Conservation (phyloP, 805 yeast genomes). For the Schizosaccharomyces lindneri region DNA sequence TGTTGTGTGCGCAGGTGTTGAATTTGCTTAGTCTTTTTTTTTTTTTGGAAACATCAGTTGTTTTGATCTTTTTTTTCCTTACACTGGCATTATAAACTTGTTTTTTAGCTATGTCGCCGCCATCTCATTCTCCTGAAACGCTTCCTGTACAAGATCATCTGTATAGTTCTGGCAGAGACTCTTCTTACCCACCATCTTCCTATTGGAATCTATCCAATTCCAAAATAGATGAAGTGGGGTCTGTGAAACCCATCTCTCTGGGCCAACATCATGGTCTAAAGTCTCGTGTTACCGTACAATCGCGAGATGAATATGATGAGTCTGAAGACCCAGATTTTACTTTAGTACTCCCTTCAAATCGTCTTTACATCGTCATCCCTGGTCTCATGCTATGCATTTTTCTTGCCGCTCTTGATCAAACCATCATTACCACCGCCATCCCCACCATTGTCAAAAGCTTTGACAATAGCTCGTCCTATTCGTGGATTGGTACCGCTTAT, state of each 20-base stretch:
- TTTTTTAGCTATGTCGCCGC: no score
- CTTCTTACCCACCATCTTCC: not conserved
- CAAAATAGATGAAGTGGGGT: not conserved
- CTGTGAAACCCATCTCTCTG: not conserved
- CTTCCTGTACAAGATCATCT: no score
- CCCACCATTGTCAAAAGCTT: constrained; percentile 36
- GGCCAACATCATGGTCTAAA: not conserved
- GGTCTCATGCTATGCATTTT: constrained; percentile 17
- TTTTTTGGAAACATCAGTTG: no score
- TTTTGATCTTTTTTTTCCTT: no score
- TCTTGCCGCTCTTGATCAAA: constrained; percentile 32
- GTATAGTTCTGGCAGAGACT: no score
- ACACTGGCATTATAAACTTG: no score
- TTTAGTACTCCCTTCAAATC: constrained; percentile 2
- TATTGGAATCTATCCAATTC: not conserved
- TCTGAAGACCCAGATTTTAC: not conserved
- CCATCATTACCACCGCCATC: constrained; percentile 34
- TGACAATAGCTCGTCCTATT: constrained; percentile 23
- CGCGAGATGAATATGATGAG: not conserved
- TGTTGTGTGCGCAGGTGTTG: no score
- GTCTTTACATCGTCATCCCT: constrained; percentile 4
- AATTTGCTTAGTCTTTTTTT: no score
- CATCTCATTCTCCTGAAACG: no score
- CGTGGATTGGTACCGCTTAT: constrained; percentile 56
- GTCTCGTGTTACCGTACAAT: not conserved